These are phyloP conservation scores for Candida lessepsii DNA, from an alignment of 805 yeast genomes.

Conservation along the genomic window DNA sequence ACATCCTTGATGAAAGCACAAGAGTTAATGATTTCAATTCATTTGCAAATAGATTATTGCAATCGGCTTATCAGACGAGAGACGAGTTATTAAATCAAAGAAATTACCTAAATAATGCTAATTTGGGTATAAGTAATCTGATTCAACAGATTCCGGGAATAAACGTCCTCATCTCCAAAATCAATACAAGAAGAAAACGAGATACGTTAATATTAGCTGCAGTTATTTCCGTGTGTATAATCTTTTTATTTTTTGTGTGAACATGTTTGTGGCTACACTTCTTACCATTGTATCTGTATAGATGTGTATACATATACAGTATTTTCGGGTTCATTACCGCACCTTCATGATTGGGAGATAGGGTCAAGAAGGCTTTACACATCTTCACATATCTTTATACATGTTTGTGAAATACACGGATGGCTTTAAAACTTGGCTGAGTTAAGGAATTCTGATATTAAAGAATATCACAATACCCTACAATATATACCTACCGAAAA, in stretches of 20 bases:
- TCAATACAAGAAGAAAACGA: conserved; percentile 84
- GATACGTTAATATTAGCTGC: conserved; percentile 81
- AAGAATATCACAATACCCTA: too few relatives aligned
- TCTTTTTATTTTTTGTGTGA: conserved; percentile 54
- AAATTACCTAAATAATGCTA: conserved; percentile 59
- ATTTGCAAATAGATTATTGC: conserved; percentile 74
- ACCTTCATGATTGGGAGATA: too few relatives aligned
- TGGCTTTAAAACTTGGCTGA: too few relatives aligned
- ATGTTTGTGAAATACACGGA: too few relatives aligned
- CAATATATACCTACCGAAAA: too few relatives aligned
- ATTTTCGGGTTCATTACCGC: too few relatives aligned
- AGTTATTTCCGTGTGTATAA: conserved; percentile 69
- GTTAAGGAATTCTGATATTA: too few relatives aligned
- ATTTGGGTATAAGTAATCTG: conserved; percentile 57
- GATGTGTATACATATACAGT: too few relatives aligned
- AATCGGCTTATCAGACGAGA: conserved; percentile 86
- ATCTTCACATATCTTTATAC: too few relatives aligned
- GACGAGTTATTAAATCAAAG: conserved; percentile 81
- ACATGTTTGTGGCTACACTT: too few relatives aligned
- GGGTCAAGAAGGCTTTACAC: too few relatives aligned
- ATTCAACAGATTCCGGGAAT: conserved; percentile 80
- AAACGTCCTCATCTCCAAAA: conserved; percentile 68
- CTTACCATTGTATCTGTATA: too few relatives aligned
- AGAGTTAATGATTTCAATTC: conserved; percentile 71
- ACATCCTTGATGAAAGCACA: conserved; percentile 72